Conservation (phyloP, 768 basidiomycete genomes). For the Termitomyces sp. region DNA sequence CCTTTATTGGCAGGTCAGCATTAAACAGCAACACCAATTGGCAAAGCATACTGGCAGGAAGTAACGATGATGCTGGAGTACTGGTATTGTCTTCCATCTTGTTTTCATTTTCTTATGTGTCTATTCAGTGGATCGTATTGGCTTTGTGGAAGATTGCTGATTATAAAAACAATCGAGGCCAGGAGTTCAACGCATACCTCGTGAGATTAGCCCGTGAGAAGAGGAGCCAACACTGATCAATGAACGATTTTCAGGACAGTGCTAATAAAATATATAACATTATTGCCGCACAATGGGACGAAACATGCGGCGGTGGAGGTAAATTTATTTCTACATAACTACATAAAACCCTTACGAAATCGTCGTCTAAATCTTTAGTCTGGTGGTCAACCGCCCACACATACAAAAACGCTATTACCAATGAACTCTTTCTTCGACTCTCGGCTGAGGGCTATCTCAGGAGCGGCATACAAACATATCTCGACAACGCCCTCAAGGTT, state of each 20-base stretch:
- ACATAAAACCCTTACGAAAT: background rate
- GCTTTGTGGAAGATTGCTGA: slow-evolving; percentile 55
- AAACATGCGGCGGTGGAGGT: slow-evolving; percentile 49
- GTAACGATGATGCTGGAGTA: slow-evolving; percentile 51
- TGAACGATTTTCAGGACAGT: slow-evolving; percentile 29
- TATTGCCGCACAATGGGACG: slow-evolving; percentile 47
- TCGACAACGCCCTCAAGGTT: slow-evolving; percentile 45
- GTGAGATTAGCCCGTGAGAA: slow-evolving; percentile 13
- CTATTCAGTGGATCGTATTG: slow-evolving; percentile 48
- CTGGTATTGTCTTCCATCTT: slow-evolving; percentile 3
- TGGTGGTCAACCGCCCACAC: slow-evolving; percentile 54
- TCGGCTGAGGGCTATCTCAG: slow-evolving; percentile 45
- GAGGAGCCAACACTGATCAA: background rate
- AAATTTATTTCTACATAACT: background rate
- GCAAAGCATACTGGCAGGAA: slow-evolving; percentile 37
- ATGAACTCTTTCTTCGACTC: slow-evolving; percentile 47
- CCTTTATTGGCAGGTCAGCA: slow-evolving; percentile 41
- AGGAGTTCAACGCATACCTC: slow-evolving; percentile 23
- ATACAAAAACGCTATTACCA: slow-evolving; percentile 62
- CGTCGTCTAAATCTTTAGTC: slow-evolving; percentile 23
- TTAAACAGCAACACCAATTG: slow-evolving; percentile 36
- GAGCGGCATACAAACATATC: slow-evolving; percentile 31
- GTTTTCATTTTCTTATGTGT: background rate
- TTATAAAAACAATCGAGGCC: slow-evolving; percentile 39
- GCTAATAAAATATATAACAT: slow-evolving; percentile 46